A percentile compares a stretch with the other conserved stretches of the same genome.
These are phyloP conservation scores for Alternaria triticimaculans DNA, from an alignment of 2,329 filamentous ascomycete species.

Conservation along the genomic window DNA sequence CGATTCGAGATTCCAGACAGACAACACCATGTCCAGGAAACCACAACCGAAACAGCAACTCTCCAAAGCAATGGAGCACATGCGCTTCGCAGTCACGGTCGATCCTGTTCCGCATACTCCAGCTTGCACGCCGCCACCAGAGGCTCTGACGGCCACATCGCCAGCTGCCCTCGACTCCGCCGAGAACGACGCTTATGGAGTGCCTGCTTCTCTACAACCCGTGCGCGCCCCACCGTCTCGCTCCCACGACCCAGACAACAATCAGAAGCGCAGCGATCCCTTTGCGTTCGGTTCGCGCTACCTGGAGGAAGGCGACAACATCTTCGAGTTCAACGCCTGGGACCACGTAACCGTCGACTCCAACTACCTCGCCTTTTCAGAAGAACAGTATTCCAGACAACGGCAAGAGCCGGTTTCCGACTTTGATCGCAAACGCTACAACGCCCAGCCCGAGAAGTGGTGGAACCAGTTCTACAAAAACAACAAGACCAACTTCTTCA, in stretches of 20 bases:
- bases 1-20: constrained; percentile 38
- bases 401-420: constrained; percentile 86
- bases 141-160: background rate
- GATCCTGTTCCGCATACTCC: constrained; percentile 36
- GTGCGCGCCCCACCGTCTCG: constrained; percentile 60
- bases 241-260: constrained; percentile 75
- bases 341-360: constrained; percentile 96
- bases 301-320: constrained; percentile 82
- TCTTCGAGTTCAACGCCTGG: constrained; percentile 99
- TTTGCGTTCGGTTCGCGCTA: constrained; percentile 94
- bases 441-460: constrained; percentile 89
- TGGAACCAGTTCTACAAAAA: constrained; percentile 99
- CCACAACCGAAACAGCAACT: constrained; percentile 53
- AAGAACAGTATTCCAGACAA: constrained; percentile 84
- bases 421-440: constrained; percentile 92
- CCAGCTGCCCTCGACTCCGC: constrained; percentile 3
- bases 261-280: constrained; percentile 86
- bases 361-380: constrained; percentile 83
- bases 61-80: constrained; percentile 60
- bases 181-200: constrained; percentile 57
- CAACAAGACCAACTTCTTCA: constrained; percentile 97
- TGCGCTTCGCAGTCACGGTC: constrained; percentile 58
- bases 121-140: constrained; percentile 19
- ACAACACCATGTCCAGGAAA: constrained; percentile 42
- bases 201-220: constrained; percentile 55